phyloP scores from a whole-genome alignment of 495 filamentous ascomycete genomes.

The Aspergillus affinis region DNA sequence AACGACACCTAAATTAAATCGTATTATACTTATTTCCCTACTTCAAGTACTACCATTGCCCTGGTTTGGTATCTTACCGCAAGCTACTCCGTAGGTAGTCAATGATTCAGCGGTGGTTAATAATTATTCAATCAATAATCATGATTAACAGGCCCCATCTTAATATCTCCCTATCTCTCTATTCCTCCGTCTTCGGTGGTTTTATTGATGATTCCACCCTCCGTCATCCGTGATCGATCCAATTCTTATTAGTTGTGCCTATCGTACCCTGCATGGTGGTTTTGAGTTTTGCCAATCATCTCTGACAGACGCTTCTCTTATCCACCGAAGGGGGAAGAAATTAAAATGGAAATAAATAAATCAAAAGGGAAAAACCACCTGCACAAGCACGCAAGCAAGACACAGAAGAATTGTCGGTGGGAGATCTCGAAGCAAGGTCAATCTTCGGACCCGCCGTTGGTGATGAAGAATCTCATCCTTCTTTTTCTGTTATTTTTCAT shows the following conservation, averaged over 20 bases:
- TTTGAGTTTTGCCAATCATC: background rate
- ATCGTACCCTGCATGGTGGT: background rate
- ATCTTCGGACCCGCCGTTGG: constrained; percentile 9
- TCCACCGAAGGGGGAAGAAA: background rate
- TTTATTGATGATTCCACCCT: background rate
- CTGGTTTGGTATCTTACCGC: too few relatives aligned
- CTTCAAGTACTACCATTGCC: too few relatives aligned
- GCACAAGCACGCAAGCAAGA: background rate
- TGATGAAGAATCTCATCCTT: background rate
- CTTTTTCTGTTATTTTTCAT: background rate
- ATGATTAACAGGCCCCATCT: background rate
- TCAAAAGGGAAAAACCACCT: too few relatives aligned
- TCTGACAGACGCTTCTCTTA: background rate
- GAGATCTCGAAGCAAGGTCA: constrained; percentile 12
- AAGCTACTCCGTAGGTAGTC: too few relatives aligned
- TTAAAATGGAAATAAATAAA: background rate
- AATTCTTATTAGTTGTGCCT: background rate
- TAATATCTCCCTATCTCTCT: background rate
- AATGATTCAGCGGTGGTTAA: too few relatives aligned
- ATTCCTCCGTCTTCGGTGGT: background rate
- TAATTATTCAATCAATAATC: background rate
- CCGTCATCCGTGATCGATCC: background rate
- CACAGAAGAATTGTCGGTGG: constrained; percentile 3
- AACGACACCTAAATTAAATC: constrained; percentile 21
- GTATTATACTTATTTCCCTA: too few relatives aligned